Evolutionary conservation across 2,329 filamentous ascomycete species (phyloP).

Genomic region (Colletotrichum salicis): DNA sequence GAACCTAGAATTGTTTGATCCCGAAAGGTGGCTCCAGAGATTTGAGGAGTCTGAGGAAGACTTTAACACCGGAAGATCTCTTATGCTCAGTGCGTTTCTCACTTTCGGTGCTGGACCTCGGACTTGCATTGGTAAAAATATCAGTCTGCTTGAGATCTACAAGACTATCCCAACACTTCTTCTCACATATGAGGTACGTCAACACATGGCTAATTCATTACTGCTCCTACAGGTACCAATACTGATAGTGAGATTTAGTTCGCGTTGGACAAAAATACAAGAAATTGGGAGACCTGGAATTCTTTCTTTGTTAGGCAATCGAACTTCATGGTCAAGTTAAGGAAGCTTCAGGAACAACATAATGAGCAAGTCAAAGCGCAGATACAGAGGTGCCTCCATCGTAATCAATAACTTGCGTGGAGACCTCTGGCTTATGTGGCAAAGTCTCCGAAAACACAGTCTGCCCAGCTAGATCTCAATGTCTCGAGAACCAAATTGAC

Average conservation of each 20-base stretch:
- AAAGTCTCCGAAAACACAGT: too few species aligned
- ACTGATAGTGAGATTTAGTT: not conserved
- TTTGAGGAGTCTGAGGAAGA: not conserved
- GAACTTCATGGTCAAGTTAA: not conserved
- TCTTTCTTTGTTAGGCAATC: not conserved
- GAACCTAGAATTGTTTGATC: not conserved
- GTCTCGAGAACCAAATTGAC: constrained; percentile 5
- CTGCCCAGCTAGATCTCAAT: not conserved
- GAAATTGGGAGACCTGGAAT: not conserved
- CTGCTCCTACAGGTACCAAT: too few species aligned
- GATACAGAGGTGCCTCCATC: not conserved
- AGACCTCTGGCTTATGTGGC: too few species aligned
- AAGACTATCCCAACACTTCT: not conserved
- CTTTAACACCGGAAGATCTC: not conserved
- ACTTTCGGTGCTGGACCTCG: not conserved
- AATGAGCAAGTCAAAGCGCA: fast-evolving
- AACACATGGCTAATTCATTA: too few species aligned
- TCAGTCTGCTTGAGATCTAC: not conserved
- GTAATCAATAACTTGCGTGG: too few species aligned
- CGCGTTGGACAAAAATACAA: not conserved
- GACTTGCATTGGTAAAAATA: not conserved
- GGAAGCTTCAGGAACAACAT: not conserved
- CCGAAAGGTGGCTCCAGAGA: not conserved
- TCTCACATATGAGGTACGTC: not conserved
- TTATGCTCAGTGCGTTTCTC: not conserved